Conservation (phyloP, 2,329 filamentous ascomycete genomes). For the Mariannaea sp. region DNA sequence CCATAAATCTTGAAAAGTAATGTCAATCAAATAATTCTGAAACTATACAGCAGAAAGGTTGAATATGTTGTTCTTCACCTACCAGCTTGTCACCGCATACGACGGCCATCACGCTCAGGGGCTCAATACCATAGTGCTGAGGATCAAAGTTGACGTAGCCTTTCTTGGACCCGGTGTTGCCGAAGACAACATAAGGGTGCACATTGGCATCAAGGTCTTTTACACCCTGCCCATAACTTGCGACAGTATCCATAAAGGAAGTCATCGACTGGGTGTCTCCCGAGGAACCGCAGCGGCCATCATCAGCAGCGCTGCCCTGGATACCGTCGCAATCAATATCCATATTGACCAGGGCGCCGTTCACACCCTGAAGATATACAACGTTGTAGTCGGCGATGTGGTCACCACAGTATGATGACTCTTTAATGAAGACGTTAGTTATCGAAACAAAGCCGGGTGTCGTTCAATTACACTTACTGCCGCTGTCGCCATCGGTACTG, state of each 20-base stretch:
- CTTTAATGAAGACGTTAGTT: too few relatives aligned
- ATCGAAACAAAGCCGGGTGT: too few relatives aligned
- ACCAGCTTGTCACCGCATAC: conserved; percentile 57
- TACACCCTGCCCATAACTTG: conserved; percentile 43
- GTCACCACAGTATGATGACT: conserved; percentile 54
- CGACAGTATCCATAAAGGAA: conserved; percentile 50
- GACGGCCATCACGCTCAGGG: conserved; percentile 59
- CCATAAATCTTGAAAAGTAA: conserved; percentile 65
- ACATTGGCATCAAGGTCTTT: conserved; percentile 55
- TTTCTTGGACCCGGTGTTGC: conserved; percentile 48
- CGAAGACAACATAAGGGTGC: conserved; percentile 59
- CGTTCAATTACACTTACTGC: too few relatives aligned
- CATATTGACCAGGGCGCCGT: conserved; percentile 55
- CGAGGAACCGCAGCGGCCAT: conserved; percentile 52
- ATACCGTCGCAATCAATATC: conserved; percentile 63
- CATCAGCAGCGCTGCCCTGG: conserved; percentile 47
- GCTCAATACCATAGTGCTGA: conserved; percentile 49
- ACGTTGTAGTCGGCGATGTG: conserved; percentile 46
- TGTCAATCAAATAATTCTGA: too few relatives aligned
- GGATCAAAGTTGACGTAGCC: conserved; percentile 49
- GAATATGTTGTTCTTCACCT: too few relatives aligned
- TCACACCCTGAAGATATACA: conserved; percentile 54
- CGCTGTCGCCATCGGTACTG: conserved; percentile 44
- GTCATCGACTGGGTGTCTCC: conserved; percentile 53
- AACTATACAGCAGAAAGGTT: too few relatives aligned